These are phyloP conservation scores for Auricularia sp. DNA, from an alignment of 768 basidiomycete species.

Conservation along the genomic window DNA sequence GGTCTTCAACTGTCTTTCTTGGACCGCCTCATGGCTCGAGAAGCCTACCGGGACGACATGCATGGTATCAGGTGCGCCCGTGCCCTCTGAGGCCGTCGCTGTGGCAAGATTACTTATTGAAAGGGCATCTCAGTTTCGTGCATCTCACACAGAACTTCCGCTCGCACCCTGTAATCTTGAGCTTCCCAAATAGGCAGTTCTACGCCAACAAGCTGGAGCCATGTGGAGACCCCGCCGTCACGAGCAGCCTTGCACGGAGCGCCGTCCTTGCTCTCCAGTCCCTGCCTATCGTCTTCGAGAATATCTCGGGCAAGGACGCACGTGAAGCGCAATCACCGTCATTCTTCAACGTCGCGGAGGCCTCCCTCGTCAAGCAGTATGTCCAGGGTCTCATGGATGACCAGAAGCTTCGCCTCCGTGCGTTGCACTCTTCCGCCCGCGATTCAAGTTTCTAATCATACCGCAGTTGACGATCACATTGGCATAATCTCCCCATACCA, in stretches of 20 bases:
- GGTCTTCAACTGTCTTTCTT: conserved; percentile 53
- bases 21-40: conserved; percentile 46
- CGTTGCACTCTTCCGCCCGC: neutral
- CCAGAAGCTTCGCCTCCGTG: conserved; percentile 12
- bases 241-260: conserved; percentile 33
- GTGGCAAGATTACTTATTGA: neutral
- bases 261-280: conserved; percentile 32
- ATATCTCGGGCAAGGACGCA: conserved; percentile 48
- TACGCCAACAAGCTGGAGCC: conserved; percentile 44
- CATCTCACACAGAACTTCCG: conserved; percentile 59
- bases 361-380: conserved; percentile 43
- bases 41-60: conserved; percentile 23
- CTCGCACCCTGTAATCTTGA: conserved; percentile 50
- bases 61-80: neutral
- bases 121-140: conserved; percentile 34
- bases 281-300: conserved; percentile 58
- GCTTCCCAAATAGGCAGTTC: conserved; percentile 52
- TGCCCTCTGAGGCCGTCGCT: too few relatives aligned
- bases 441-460: too few relatives aligned
- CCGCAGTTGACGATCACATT: conserved; percentile 40
- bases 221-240: conserved; percentile 29
- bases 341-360: conserved; percentile 61
- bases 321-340: conserved; percentile 61
- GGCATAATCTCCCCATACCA: conserved; percentile 56
- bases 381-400: conserved; percentile 26